These are phyloP conservation scores for Polyporus arcularius DNA, from an alignment of 768 basidiomycete species.

Conservation along the genomic window DNA sequence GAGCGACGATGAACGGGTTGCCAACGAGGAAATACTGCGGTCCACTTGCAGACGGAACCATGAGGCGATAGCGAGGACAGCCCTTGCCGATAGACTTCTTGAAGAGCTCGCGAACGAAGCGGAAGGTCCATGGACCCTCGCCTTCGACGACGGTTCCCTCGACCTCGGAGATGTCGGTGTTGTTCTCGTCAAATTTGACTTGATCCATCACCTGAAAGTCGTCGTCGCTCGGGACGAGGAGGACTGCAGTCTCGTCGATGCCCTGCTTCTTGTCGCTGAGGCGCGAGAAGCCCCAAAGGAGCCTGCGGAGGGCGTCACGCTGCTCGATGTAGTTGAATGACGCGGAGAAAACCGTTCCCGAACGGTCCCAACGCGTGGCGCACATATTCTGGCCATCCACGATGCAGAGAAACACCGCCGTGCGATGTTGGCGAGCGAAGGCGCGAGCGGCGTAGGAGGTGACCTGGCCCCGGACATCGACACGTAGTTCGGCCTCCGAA, in stretches of 20 bases:
- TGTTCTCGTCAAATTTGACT: neutral
- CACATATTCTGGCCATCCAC: neutral
- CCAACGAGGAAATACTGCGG: neutral
- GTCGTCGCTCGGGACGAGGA: neutral
- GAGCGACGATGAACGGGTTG: neutral
- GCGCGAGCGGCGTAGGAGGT: neutral
- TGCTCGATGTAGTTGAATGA: neutral
- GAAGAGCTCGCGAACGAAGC: constrained; percentile 2
- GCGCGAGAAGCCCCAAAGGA: neutral
- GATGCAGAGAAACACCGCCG: neutral
- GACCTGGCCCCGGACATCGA: neutral
- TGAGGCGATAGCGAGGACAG: constrained; percentile 5
- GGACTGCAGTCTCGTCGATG: neutral
- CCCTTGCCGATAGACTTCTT: neutral
- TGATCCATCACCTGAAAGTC: neutral
- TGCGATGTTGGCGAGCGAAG: neutral
- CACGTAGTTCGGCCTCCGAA: neutral
- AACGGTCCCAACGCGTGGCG: neutral
- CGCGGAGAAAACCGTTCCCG: neutral
- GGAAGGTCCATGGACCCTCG: neutral
- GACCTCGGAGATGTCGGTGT: neutral
- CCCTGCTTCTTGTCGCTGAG: constrained; percentile 1
- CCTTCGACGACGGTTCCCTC: neutral
- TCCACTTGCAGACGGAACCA: neutral
- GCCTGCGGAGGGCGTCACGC: neutral